phyloP scores from a whole-genome alignment of 768 basidiomycete species.

The Tricholomella constricta region DNA sequence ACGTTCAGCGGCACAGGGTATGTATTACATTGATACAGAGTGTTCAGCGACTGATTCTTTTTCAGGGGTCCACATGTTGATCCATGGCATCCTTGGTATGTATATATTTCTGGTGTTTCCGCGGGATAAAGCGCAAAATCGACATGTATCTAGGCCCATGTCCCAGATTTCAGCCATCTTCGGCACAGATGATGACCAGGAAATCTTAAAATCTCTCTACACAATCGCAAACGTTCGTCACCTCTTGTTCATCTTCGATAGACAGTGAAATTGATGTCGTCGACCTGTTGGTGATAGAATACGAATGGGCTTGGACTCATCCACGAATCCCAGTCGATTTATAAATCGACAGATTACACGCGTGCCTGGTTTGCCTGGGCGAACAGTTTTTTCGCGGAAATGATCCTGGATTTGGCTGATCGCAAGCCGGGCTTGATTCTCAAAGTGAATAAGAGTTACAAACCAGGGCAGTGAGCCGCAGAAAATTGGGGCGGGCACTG shows the following conservation, averaged over 20 bases:
- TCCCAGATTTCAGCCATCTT: slow-evolving; percentile 75
- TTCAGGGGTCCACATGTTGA: slow-evolving; percentile 75
- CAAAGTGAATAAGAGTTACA: slow-evolving; percentile 54
- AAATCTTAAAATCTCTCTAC: slow-evolving; percentile 64
- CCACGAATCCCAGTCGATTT: slow-evolving; percentile 73
- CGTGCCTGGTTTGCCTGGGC: slow-evolving; percentile 84
- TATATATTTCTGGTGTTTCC: neutral
- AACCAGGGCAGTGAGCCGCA: slow-evolving; percentile 42
- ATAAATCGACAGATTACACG: slow-evolving; percentile 57
- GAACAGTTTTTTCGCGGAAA: slow-evolving; percentile 82
- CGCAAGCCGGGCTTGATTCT: slow-evolving; percentile 73
- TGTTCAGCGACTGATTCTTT: neutral
- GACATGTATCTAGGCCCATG: slow-evolving; percentile 61
- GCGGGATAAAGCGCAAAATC: neutral
- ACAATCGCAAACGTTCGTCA: slow-evolving; percentile 65
- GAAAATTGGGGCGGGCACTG: neutral
- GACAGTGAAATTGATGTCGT: neutral
- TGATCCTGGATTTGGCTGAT: slow-evolving; percentile 74
- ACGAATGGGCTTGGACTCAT: slow-evolving; percentile 76
- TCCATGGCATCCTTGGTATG: slow-evolving; percentile 70
- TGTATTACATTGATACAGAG: slow-evolving; percentile 20
- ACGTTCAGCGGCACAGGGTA: slow-evolving; percentile 73
- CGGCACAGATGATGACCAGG: slow-evolving; percentile 70
- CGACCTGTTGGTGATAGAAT: slow-evolving; percentile 44
- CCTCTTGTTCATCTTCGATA: neutral